phyloP scores from a whole-genome alignment of 495 filamentous ascomycete genomes.

The Penicillium daleae region DNA sequence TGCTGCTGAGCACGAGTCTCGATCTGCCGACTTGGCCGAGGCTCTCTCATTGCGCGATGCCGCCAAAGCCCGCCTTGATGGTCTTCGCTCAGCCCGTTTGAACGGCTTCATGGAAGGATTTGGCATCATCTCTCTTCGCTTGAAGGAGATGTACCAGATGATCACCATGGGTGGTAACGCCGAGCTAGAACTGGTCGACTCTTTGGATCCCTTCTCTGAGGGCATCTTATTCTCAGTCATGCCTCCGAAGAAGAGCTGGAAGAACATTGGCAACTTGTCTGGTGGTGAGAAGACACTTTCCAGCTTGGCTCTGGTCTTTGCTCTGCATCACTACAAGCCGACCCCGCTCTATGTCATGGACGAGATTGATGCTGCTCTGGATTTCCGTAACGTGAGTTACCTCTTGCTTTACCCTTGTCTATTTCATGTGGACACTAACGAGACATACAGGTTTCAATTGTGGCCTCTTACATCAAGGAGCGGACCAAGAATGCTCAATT shows the following conservation, averaged over 20 bases:
- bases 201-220: slow-evolving; percentile 93
- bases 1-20: slow-evolving; percentile 80
- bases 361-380: slow-evolving; percentile 96
- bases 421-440: slow-evolving; percentile 15
- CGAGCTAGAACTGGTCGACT: slow-evolving; percentile 94
- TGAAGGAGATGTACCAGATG: slow-evolving; percentile 99
- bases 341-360: slow-evolving; percentile 99
- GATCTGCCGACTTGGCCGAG: slow-evolving; percentile 75
- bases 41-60: slow-evolving; percentile 78
- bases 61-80: slow-evolving; percentile 88
- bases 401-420: background rate
- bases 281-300: slow-evolving; percentile 98
- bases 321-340: slow-evolving; percentile 96
- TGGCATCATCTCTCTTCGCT: slow-evolving; percentile 85
- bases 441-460: slow-evolving; percentile 82
- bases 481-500: slow-evolving; percentile 99
- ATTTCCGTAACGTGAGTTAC: slow-evolving; percentile 89
- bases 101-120: slow-evolving; percentile 99
- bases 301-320: slow-evolving; percentile 92
- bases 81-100: slow-evolving; percentile 82
- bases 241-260: slow-evolving; percentile 99
- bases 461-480: slow-evolving; percentile 98
- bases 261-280: slow-evolving; percentile 93
- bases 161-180: slow-evolving; percentile 99
- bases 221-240: slow-evolving; percentile 97